phyloP scores from a whole-genome alignment of 345 rosid genomes.

The Eucalyptus regnans region DNA sequence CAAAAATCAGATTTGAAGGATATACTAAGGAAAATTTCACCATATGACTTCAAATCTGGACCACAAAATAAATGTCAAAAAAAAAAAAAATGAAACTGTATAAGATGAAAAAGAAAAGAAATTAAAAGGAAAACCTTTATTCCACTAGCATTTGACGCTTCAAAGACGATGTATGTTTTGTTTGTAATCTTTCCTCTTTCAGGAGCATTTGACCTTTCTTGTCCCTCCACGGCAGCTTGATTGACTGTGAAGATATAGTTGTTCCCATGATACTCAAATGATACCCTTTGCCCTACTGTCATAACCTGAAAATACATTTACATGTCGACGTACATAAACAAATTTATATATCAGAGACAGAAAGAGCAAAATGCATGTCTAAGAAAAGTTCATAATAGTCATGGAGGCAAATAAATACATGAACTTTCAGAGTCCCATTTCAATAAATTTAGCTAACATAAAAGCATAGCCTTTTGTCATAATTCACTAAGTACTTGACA shows the following conservation, averaged over 20 bases:
- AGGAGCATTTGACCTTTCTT: constrained; percentile 32
- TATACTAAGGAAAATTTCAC: not conserved
- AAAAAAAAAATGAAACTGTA: not conserved
- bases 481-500: not conserved
- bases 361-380: not conserved
- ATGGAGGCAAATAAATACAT: not conserved
- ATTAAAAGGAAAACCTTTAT: constrained; percentile 52
- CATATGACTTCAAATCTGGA: not conserved
- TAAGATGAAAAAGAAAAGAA: not conserved
- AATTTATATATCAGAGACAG: not conserved
- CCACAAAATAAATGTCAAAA: not conserved
- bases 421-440: not conserved
- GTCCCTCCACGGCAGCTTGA: constrained; percentile 71
- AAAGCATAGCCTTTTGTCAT: not conserved
- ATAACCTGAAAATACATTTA: constrained; percentile 45
- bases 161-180: constrained; percentile 82
- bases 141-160: constrained; percentile 79
- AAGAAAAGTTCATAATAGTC: not conserved
- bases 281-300: constrained; percentile 80
- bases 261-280: constrained; percentile 88
- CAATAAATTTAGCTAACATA: not conserved
- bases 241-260: constrained; percentile 79
- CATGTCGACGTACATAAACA: not conserved
- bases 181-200: constrained; percentile 82
- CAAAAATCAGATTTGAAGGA: not conserved